These are phyloP conservation scores for Vachellia pachyceras DNA, from an alignment of 306 rosid species.

Conservation along the genomic window DNA sequence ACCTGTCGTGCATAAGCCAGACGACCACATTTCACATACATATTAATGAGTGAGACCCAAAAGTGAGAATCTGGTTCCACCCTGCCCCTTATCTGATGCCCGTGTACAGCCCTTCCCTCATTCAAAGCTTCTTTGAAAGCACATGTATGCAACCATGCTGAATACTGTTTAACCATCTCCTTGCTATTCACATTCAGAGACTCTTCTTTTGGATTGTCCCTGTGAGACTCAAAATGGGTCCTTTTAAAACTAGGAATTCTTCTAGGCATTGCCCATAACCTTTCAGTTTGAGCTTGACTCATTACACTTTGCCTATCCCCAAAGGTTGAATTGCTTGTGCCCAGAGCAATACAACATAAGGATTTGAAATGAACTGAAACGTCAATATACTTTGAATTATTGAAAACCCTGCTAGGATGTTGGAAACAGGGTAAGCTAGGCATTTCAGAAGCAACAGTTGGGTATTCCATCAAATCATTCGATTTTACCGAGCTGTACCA, in stretches of 20 bases:
- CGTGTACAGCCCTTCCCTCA: constrained; percentile 47
- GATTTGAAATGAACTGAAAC: constrained; percentile 7
- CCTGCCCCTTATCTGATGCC: constrained; percentile 39
- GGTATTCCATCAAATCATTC: constrained; percentile 31
- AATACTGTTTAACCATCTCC: constrained; percentile 38
- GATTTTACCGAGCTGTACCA: not conserved
- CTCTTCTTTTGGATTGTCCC: constrained; percentile 6
- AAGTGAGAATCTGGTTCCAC: constrained; percentile 41
- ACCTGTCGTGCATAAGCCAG: constrained; percentile 32
- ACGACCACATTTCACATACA: constrained; percentile 39
- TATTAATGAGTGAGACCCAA: constrained; percentile 39
- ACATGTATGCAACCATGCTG: constrained; percentile 43
- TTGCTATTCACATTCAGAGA: constrained; percentile 20
- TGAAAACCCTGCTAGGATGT: constrained; percentile 15
- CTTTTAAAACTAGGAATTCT: not conserved
- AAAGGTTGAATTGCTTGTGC: constrained; percentile 19
- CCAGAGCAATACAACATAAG: not conserved
- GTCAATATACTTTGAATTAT: not conserved
- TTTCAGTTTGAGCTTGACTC: not conserved
- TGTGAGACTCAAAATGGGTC: constrained; percentile 2
- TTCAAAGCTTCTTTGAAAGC: constrained; percentile 40
- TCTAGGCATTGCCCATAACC: constrained; percentile 2
- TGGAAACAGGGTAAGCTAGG: constrained; percentile 7
- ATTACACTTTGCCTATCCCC: not conserved
- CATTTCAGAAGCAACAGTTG: constrained; percentile 24